Evolutionary conservation across 805 yeast genomes (phyloP).

Genomic region (Phaffomyces thermotolerans): DNA sequence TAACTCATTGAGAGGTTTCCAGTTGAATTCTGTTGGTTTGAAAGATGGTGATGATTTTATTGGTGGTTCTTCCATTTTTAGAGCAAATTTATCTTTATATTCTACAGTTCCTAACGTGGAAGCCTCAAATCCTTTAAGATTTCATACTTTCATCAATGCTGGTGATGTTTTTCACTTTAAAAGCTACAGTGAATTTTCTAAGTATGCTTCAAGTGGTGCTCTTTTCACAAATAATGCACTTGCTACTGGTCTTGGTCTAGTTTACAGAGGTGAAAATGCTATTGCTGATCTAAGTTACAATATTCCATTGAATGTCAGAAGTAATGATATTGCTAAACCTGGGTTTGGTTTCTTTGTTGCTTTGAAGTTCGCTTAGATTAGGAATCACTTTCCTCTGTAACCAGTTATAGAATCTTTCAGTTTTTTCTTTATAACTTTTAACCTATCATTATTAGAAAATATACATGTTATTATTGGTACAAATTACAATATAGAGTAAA

Average conservation of each 20-base stretch:
- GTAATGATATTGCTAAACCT: conserved; percentile 39
- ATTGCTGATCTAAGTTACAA: conserved; percentile 48
- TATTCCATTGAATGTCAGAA: conserved; percentile 42
- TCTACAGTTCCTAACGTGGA: conserved; percentile 45
- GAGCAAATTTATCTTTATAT: conserved; percentile 42
- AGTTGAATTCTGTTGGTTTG: conserved; percentile 50
- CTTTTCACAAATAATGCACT: conserved; percentile 31
- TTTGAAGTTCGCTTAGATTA: conserved; percentile 27
- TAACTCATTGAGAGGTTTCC: conserved; percentile 54
- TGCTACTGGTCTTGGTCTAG: conserved; percentile 44
- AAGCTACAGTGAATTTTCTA: conserved; percentile 13
- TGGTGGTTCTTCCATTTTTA: conserved; percentile 53
- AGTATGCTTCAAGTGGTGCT: conserved; percentile 16
- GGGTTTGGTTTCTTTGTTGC: conserved; percentile 52
- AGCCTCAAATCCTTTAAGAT: conserved; percentile 40
- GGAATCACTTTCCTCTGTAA: not conserved
- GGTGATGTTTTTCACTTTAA: conserved; percentile 40
- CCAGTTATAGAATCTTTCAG: not conserved
- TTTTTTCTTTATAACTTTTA: too few relatives aligned
- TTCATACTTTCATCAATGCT: conserved; percentile 53
- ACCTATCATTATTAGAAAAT: too few relatives aligned
- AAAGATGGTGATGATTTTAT: conserved; percentile 37
- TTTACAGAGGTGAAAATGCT: conserved; percentile 47
- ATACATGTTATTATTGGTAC: too few relatives aligned
- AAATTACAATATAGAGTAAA: not conserved